Percentiles rank a stretch among this genome's conserved stretches.
Evolutionary conservation across 2,329 filamentous ascomycete species (phyloP).

Genomic region (Albophoma yamanashiensis): DNA sequence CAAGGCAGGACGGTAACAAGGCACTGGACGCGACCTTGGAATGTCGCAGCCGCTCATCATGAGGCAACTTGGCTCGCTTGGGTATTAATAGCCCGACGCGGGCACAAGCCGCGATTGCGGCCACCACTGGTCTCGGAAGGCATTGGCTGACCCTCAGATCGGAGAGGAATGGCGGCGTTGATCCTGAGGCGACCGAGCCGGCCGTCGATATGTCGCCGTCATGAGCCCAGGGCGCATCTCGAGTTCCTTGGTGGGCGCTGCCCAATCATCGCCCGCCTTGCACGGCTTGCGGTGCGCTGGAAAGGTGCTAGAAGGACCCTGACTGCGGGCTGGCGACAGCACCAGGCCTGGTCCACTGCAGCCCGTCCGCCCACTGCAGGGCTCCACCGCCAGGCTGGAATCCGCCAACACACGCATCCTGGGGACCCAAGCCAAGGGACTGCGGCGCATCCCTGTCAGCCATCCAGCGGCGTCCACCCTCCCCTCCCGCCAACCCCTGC

Average conservation of each 20-base stretch:
- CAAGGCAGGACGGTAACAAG: not conserved
- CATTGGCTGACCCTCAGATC: not conserved
- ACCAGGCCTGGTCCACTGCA: not conserved
- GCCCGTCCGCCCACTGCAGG: not conserved
- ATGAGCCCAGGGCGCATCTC: not conserved
- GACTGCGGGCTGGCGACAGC: not conserved
- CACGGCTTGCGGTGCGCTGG: not conserved
- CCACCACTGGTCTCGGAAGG: not conserved
- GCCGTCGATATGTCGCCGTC: not conserved
- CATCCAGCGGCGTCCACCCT: not conserved
- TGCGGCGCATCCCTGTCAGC: not conserved
- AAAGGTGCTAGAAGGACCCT: not conserved
- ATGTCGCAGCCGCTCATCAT: not conserved
- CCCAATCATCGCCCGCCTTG: not conserved
- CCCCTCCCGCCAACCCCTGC: not conserved
- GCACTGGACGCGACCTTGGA: no score
- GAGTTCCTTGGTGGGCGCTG: not conserved
- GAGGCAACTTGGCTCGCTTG: not conserved
- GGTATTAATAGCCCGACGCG: not conserved
- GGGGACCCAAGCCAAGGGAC: no score
- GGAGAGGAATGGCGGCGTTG: not conserved
- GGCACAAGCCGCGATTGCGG: not conserved
- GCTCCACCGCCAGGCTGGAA: not conserved
- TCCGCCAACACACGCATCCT: not conserved
- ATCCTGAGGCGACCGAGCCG: not conserved